phyloP scores from a whole-genome alignment of 179 eudicot species.

The Vitellaria paradoxa region DNA sequence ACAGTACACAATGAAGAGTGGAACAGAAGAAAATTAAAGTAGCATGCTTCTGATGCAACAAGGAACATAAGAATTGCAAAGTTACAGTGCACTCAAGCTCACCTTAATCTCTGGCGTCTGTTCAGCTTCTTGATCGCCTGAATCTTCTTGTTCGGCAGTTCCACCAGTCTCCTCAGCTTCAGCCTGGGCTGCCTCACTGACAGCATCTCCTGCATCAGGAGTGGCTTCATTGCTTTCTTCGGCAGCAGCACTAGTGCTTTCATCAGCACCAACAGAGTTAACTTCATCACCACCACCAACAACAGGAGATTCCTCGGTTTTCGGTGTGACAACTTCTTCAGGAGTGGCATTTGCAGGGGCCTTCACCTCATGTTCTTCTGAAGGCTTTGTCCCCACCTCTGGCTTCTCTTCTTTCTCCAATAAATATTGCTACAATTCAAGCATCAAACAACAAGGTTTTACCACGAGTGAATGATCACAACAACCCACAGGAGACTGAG shows the following conservation, averaged over 20 bases:
- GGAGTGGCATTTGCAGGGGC: conserved; percentile 28
- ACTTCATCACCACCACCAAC: conserved; percentile 20
- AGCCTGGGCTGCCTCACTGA: no score
- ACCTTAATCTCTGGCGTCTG: conserved; percentile 75
- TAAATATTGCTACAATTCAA: conserved; percentile 55
- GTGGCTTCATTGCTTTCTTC: conserved; percentile 29
- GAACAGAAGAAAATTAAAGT: not conserved
- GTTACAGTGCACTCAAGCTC: not conserved
- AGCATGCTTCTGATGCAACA: not conserved
- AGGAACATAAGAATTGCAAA: not conserved
- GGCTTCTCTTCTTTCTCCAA: conserved; percentile 48
- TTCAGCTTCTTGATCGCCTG: conserved; percentile 48
- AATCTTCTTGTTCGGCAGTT: conserved; percentile 27
- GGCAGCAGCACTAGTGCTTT: conserved; percentile 32
- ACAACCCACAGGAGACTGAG: not conserved
- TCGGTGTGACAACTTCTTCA: conserved; percentile 42
- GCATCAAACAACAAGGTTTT: not conserved
- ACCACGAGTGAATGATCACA: not conserved
- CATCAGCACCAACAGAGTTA: conserved; percentile 29
- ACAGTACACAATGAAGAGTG: not conserved
- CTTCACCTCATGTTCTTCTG: conserved; percentile 47
- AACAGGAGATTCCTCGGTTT: conserved; percentile 35
- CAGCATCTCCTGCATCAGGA: conserved; percentile 23
- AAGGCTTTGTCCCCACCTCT: conserved; percentile 33
- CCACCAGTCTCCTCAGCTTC: conserved; percentile 34